Evolutionary conservation across 805 yeast genomes (phyloP), one percentile per base, ranked within the genome.

Genomic region (Wickerhamomyces queroliae): DNA sequence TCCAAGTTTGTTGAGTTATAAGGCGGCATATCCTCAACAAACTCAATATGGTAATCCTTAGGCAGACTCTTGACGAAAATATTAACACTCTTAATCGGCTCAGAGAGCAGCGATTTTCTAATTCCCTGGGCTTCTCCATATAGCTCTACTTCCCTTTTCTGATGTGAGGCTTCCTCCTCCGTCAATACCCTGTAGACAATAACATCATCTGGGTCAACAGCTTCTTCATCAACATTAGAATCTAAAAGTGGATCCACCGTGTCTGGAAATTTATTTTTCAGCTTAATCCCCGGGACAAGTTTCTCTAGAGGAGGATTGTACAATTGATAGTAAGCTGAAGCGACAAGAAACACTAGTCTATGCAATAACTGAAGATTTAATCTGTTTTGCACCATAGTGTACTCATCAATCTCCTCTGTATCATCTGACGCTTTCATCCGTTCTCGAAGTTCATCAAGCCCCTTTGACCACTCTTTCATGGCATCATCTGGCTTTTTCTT

Each of bases 321-420:
- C 25, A 67, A 54, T 49, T 83, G 90, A 46, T 71, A 85, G 52
- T 83, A 76, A 0, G 84, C 75, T 2, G 89, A 77, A 0, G 87
- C 97, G 20, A 84, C 64, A 45, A 88, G 76, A 53, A 90, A 91
- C 53, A 76, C 83, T 33, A 82, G 71, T 37, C 90, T 80, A 56
- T 93, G 97, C 13, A 86, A 61, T 10, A 78, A 52, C 37, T 86
- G 83, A 24, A 70, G 48, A 1, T 77, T 79, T 72, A 12, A 64
- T 53, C 44, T 84, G 61, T 34, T 35, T 29, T 26, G 23, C 25
- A 10, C 20, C 3, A 46, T 46, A n/a, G 53, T 55, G 19, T 42
- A 42, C 15, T 50, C 61, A 10, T 53, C 53, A 10, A 44, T 44
- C n/a, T 50, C 55, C 9, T 42, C 38, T 13, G 37, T 30, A 15